phyloP scores from a whole-genome alignment of 371 early-diverging fungal species.

The Phascolomyces articulosus region DNA sequence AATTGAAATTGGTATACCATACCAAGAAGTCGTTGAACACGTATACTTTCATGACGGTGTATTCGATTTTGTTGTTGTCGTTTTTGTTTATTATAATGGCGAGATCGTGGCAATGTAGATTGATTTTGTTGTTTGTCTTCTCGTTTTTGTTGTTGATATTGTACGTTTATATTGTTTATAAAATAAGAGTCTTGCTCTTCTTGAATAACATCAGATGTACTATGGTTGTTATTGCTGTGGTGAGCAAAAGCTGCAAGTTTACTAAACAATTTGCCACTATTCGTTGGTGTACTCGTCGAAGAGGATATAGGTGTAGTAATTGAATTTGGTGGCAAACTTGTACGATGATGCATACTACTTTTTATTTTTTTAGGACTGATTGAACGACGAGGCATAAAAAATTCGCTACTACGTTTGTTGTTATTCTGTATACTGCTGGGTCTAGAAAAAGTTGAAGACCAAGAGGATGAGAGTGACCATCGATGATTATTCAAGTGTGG shows the following conservation, averaged over 20 bases:
- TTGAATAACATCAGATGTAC: not conserved
- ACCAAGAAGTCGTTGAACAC: not conserved
- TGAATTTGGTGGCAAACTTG: not conserved
- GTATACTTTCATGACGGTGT: not conserved
- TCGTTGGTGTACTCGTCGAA: no score
- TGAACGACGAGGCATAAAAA: not conserved
- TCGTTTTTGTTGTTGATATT: slow-evolving; percentile 3
- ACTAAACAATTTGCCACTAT: not conserved
- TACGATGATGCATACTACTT: not conserved
- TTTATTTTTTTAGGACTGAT: not conserved
- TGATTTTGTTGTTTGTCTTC: not conserved
- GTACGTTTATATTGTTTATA: no score
- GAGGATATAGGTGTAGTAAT: no score
- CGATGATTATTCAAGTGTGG: not conserved
- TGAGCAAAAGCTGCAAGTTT: not conserved
- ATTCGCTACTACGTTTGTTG: slow-evolving; percentile 5
- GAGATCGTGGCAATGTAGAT: not conserved
- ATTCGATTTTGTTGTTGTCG: not conserved
- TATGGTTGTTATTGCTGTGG: not conserved
- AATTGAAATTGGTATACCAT: slow-evolving; percentile 3
- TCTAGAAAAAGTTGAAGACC: slow-evolving; percentile 10
- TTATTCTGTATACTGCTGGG: not conserved
- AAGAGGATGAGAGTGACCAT: slow-evolving; percentile 11
- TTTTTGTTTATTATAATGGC: not conserved
- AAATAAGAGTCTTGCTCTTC: not conserved